phyloP scores from a whole-genome alignment of 2,329 filamentous ascomycete genomes.

The Massarina eburnea region DNA sequence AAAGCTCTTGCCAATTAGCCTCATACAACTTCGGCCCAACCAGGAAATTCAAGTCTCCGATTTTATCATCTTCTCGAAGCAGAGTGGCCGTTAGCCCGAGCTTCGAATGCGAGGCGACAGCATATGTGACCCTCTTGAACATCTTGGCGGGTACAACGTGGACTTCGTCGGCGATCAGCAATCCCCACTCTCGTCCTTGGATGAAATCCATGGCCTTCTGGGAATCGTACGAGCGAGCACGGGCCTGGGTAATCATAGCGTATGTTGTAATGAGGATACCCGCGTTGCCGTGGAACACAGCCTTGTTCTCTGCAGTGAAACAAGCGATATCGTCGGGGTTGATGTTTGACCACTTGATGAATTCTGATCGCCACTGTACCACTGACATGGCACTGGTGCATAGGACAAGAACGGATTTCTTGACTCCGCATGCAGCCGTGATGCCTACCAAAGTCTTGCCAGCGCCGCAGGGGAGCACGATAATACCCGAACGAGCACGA shows the following conservation, averaged over 20 bases:
- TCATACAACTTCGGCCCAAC: constrained; percentile 98
- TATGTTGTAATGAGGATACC: constrained; percentile 98
- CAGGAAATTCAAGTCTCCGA: constrained; percentile 93
- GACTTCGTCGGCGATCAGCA: constrained; percentile 96
- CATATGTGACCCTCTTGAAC: constrained; percentile 90
- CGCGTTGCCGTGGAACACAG: constrained; percentile 80
- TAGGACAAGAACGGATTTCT: constrained; percentile 92
- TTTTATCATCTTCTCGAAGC: constrained; percentile 96
- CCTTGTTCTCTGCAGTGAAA: constrained; percentile 93
- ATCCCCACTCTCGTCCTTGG: constrained; percentile 85
- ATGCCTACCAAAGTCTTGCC: constrained; percentile 98
- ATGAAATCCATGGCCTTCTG: constrained; percentile 98
- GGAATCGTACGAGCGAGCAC: constrained; percentile 85
- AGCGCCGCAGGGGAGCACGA: constrained; percentile 92
- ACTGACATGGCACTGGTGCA: constrained; percentile 98
- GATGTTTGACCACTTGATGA: constrained; percentile 99
- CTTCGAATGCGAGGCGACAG: constrained; percentile 93
- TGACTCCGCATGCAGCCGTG: constrained; percentile 95
- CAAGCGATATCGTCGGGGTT: constrained; percentile 90
- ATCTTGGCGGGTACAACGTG: constrained; percentile 97
- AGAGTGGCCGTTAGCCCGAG: constrained; percentile 91
- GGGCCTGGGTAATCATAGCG: constrained; percentile 94
- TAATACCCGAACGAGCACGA: constrained; percentile 94
- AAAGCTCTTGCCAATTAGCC: constrained; percentile 98
- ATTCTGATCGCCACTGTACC: constrained; percentile 94